Evolutionary conservation across 1,139 yeast genomes (phyloP).

Genomic region (Scheffersomyces titani): DNA sequence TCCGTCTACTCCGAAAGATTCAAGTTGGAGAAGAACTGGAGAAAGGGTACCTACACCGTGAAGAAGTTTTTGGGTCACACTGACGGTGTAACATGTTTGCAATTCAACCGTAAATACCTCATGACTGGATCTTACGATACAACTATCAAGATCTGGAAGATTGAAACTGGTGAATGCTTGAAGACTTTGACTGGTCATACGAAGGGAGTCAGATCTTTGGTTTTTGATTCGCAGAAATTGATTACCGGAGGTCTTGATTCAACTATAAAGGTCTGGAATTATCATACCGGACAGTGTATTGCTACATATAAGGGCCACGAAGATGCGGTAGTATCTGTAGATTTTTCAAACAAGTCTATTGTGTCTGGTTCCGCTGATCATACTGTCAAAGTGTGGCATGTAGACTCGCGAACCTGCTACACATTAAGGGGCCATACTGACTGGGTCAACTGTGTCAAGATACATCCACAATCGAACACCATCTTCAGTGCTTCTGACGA

Average conservation of each 20-base stretch:
- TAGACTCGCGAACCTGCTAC: slow-evolving; percentile 87
- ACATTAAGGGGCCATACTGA: slow-evolving; percentile 92
- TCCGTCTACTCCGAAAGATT: slow-evolving; percentile 89
- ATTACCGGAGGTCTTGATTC: slow-evolving; percentile 91
- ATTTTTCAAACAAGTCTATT: slow-evolving; percentile 75
- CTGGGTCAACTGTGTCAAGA: slow-evolving; percentile 87
- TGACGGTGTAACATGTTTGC: slow-evolving; percentile 84
- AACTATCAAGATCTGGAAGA: slow-evolving; percentile 87
- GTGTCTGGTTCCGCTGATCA: slow-evolving; percentile 93
- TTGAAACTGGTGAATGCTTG: slow-evolving; percentile 75
- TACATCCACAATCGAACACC: slow-evolving; percentile 76
- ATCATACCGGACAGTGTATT: slow-evolving; percentile 89
- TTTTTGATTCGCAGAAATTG: slow-evolving; percentile 83
- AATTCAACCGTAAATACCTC: slow-evolving; percentile 71
- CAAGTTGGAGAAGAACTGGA: slow-evolving; percentile 91
- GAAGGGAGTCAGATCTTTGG: slow-evolving; percentile 80
- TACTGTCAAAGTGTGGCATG: slow-evolving; percentile 95
- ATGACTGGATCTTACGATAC: slow-evolving; percentile 93
- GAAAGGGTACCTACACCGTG: slow-evolving; percentile 70
- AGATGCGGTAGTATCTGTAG: slow-evolving; percentile 81
- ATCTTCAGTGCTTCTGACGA: slow-evolving; percentile 91
- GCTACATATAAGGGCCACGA: slow-evolving; percentile 93
- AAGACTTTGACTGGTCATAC: slow-evolving; percentile 80
- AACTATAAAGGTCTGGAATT: slow-evolving; percentile 94
- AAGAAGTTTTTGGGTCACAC: slow-evolving; percentile 79